These are phyloP conservation scores for Ceratocystis cacaofunesta DNA, from an alignment of 2,329 filamentous ascomycete genomes.

Conservation along the genomic window DNA sequence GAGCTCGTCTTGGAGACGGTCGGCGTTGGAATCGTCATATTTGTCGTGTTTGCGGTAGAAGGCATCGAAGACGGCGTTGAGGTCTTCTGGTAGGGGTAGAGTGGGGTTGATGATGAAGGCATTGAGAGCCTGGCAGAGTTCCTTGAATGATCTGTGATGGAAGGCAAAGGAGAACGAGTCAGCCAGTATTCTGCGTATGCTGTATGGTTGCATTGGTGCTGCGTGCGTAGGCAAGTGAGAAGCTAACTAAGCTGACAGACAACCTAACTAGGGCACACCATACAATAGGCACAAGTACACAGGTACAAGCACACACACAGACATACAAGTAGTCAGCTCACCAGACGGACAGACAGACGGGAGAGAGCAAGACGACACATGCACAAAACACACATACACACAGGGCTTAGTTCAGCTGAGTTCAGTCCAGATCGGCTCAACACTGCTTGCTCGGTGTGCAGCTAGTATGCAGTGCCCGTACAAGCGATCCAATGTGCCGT, in stretches of 20 bases:
- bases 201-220: slow-evolving; percentile 12
- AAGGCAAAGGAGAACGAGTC: slow-evolving; percentile 17
- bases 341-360: not conserved
- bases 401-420: not conserved
- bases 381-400: not conserved
- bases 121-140: slow-evolving; percentile 43
- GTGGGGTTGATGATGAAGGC: slow-evolving; percentile 34
- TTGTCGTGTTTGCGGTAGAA: slow-evolving; percentile 55
- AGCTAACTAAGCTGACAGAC: not conserved
- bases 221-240: not conserved
- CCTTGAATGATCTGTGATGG: slow-evolving; percentile 39
- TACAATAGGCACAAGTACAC: too few relatives aligned
- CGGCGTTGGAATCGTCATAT: slow-evolving; percentile 52
- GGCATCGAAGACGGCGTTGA: slow-evolving; percentile 44
- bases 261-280: too few relatives aligned
- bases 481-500: not conserved
- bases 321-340: not conserved
- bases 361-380: not conserved
- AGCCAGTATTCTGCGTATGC: slow-evolving; percentile 7
- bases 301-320: not conserved
- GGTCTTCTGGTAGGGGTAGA: slow-evolving; percentile 51
- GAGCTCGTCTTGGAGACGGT: slow-evolving; percentile 60
- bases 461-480: not conserved
- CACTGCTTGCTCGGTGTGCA: not conserved
- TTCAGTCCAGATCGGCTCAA: too few relatives aligned